Evolutionary conservation across 208 protist species (phyloP).

Genomic region (Acanthamoeba sp.): DNA sequence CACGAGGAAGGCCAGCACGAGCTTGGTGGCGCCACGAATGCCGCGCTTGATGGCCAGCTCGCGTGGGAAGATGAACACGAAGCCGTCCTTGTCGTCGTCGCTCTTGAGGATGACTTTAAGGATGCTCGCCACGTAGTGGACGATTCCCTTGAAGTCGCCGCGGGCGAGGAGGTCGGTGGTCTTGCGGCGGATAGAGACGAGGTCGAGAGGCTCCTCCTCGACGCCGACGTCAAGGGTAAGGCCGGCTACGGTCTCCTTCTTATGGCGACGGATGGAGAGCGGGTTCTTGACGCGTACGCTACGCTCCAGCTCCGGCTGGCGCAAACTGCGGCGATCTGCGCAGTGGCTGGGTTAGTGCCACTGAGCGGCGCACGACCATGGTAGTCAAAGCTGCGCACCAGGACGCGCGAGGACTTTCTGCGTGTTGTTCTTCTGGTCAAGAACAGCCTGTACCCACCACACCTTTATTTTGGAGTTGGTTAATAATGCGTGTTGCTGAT

Average conservation of each 20-base stretch:
- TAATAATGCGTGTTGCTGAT: no score
- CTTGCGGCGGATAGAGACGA: not conserved
- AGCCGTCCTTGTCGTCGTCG: constrained; percentile 55
- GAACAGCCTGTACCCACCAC: constrained; percentile 18
- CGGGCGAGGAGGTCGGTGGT: not conserved
- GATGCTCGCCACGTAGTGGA: constrained; percentile 43
- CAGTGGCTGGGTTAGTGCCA: no score
- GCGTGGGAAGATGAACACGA: constrained; percentile 42
- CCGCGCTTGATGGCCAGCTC: constrained; percentile 64
- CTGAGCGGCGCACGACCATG: no score
- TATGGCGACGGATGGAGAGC: constrained; percentile 9
- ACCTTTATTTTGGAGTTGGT: constrained; percentile 26
- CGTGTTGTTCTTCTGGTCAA: constrained; percentile 60
- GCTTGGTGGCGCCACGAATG: constrained; percentile 40
- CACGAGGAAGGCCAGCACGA: constrained; percentile 13
- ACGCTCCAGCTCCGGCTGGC: constrained; percentile 34
- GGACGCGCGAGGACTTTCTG: constrained; percentile 34
- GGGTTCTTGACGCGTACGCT: constrained; percentile 26
- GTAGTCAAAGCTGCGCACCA: not conserved
- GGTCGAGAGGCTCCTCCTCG: constrained; percentile 58
- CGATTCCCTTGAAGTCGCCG: not conserved
- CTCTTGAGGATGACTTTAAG: constrained; percentile 64
- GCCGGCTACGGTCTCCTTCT: constrained; percentile 32
- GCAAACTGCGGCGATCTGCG: constrained; percentile 2
- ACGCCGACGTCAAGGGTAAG: not conserved